phyloP scores from a whole-genome alignment of 768 basidiomycete genomes.

The Podaxis sp. region DNA sequence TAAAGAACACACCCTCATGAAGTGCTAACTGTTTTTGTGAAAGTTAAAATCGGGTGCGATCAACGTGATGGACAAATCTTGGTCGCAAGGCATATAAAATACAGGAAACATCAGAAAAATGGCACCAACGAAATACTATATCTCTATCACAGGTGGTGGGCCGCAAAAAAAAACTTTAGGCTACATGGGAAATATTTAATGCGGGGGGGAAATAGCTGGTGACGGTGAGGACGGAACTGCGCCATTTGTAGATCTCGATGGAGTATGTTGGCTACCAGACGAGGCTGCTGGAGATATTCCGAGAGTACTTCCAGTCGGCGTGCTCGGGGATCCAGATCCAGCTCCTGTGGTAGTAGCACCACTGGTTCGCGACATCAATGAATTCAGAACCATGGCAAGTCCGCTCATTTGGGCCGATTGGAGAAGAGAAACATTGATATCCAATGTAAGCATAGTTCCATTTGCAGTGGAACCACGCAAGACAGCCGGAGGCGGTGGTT shows the following conservation, averaged over 20 bases:
- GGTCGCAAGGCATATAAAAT: not conserved
- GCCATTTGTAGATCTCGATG: not conserved
- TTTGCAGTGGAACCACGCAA: conserved; percentile 67
- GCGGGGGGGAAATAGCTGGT: not conserved
- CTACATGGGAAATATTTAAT: not conserved
- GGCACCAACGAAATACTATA: not conserved
- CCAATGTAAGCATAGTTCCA: conserved; percentile 68
- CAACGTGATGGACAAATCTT: not conserved
- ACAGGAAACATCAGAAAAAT: not conserved
- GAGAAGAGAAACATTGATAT: conserved; percentile 73
- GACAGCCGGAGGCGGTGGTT: conserved; percentile 72
- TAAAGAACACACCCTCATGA: not conserved
- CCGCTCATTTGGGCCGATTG: conserved; percentile 77
- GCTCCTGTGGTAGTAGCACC: conserved; percentile 14
- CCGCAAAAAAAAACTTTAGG: not conserved
- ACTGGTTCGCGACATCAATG: conserved; percentile 53
- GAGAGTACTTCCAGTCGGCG: not conserved
- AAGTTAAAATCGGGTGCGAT: not conserved
- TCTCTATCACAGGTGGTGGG: not conserved
- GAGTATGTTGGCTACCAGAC: not conserved
- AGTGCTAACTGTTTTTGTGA: not conserved
- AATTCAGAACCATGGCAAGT: conserved; percentile 65
- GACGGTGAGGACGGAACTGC: not conserved
- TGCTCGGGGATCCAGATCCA: conserved; percentile 8
- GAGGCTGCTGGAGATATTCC: not conserved